Conservation (phyloP, 306 rosid genomes). For the Ceratonia siliqua region DNA sequence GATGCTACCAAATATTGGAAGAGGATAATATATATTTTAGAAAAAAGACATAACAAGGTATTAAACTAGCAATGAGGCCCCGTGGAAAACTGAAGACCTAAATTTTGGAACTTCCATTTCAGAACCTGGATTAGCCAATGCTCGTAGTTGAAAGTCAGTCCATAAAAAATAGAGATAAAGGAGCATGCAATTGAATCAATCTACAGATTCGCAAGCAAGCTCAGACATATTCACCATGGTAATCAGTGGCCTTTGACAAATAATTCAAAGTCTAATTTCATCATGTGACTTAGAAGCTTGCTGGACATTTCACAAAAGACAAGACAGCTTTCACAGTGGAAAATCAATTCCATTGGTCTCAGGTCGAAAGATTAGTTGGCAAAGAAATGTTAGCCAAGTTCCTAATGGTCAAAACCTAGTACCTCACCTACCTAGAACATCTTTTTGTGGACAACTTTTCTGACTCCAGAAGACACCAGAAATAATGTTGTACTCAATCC, state of each 20-base stretch:
- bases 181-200: neutral
- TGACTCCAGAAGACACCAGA: neutral
- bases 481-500: neutral
- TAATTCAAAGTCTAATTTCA: neutral
- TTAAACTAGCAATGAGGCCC: neutral
- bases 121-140: neutral
- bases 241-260: neutral
- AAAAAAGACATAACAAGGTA: slow-evolving; percentile 9
- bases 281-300: neutral
- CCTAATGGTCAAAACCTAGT: neutral
- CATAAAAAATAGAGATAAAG: neutral
- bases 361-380: neutral
- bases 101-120: slow-evolving; percentile 1
- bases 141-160: neutral
- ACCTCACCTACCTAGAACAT: neutral
- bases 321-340: neutral
- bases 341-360: neutral
- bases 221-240: neutral
- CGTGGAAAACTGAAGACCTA: neutral
- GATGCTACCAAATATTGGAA: neutral
- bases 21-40: slow-evolving; percentile 3
- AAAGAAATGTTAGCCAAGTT: slow-evolving; percentile 14
- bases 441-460: neutral
- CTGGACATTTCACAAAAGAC: neutral
- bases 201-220: neutral